phyloP scores from a whole-genome alignment of 768 basidiomycete species.

The Gloeophyllum trabeum region DNA sequence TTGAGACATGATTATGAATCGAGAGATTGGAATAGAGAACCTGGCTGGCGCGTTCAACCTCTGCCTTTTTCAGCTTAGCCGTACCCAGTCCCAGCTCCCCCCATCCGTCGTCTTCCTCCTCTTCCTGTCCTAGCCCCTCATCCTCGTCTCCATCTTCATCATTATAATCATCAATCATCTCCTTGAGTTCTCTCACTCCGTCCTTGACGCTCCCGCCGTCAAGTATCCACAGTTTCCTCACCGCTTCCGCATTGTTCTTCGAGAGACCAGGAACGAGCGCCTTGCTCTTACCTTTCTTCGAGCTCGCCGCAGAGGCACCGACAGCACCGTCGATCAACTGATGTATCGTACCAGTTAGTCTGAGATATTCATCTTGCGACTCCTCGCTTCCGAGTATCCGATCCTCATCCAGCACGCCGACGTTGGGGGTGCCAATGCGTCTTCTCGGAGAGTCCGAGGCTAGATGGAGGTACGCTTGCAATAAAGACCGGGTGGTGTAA shows the following conservation, averaged over 20 bases:
- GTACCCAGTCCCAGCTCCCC: slow-evolving; percentile 48
- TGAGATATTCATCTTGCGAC: slow-evolving; percentile 12
- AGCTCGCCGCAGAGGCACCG: slow-evolving; percentile 13
- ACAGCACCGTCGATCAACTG: slow-evolving; percentile 14
- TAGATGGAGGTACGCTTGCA: slow-evolving; percentile 29
- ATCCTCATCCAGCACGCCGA: background rate
- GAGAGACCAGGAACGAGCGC: no score
- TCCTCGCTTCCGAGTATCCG: background rate
- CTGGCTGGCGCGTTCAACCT: slow-evolving; percentile 49
- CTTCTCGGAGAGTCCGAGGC: slow-evolving; percentile 7
- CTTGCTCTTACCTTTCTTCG: no score
- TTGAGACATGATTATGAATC: slow-evolving; percentile 3
- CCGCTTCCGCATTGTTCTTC: slow-evolving; percentile 43
- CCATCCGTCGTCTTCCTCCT: slow-evolving; percentile 41
- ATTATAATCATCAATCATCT: slow-evolving; percentile 33
- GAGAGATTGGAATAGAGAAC: slow-evolving; percentile 20
- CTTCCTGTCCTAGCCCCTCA: slow-evolving; percentile 21
- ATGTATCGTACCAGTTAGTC: slow-evolving; percentile 17
- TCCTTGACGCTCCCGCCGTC: slow-evolving; percentile 53
- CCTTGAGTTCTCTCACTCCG: slow-evolving; percentile 42
- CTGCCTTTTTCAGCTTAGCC: slow-evolving; percentile 30
- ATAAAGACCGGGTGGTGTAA: slow-evolving; percentile 30
- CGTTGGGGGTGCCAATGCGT: no score
- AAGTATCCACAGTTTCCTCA: slow-evolving; percentile 35
- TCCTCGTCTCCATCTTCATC: slow-evolving; percentile 16